A percentile compares a stretch with the other conserved stretches of the same genome.
These are phyloP conservation scores for Magnaporthiopsis incrustans DNA, from an alignment of 2,329 filamentous ascomycete genomes.

Conservation along the genomic window DNA sequence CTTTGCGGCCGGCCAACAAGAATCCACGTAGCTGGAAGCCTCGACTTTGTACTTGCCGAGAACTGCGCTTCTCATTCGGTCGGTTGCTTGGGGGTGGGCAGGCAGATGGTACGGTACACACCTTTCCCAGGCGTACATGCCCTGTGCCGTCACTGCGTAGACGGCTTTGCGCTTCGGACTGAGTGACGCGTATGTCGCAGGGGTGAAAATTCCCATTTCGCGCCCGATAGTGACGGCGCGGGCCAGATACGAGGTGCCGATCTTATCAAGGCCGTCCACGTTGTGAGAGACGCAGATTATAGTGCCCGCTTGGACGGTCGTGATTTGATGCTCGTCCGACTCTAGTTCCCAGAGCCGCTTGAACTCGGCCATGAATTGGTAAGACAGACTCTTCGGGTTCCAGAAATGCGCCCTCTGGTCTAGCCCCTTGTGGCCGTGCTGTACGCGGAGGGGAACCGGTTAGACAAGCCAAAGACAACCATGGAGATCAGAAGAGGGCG, in stretches of 20 bases:
- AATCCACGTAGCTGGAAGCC: too few species aligned
- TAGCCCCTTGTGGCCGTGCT: constrained; percentile 19
- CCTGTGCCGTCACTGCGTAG: constrained; percentile 25
- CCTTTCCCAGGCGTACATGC: constrained; percentile 23
- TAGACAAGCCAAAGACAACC: background rate
- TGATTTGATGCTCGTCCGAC: constrained; percentile 17
- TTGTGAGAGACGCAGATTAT: constrained; percentile 22
- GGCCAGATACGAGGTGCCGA: constrained; percentile 26
- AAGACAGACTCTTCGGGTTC: constrained; percentile 24
- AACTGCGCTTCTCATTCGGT: too few species aligned
- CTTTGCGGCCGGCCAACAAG: too few species aligned
- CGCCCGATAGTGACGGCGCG: constrained; percentile 25
- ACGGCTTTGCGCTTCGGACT: constrained; percentile 14
- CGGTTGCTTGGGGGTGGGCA: too few species aligned
- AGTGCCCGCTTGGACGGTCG: constrained; percentile 25
- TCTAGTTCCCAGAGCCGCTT: constrained; percentile 27
- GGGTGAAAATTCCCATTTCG: constrained; percentile 22
- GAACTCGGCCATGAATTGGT: constrained; percentile 28
- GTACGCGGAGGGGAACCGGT: background rate
- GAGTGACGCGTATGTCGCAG: constrained; percentile 5
- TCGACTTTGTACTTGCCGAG: too few species aligned
- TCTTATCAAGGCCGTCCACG: constrained; percentile 27
- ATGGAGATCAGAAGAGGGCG: background rate
- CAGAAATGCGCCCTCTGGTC: constrained; percentile 23
- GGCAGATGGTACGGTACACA: too few species aligned